Conservation (phyloP, 768 basidiomycete genomes). For the Leccinum barrowsii region DNA sequence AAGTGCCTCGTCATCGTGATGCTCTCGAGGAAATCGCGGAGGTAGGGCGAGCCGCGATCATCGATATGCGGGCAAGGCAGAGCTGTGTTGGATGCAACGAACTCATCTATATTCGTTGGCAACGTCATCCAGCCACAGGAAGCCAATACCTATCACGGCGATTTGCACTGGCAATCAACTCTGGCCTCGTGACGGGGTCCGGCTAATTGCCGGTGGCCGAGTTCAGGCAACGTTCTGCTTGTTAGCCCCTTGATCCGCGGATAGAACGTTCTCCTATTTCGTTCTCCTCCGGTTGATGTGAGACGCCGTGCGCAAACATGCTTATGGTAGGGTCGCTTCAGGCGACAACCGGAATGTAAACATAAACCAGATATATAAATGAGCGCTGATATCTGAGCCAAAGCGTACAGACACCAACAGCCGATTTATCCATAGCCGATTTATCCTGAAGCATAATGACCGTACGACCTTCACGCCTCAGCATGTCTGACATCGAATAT, state of each 20-base stretch:
- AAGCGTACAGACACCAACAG: neutral
- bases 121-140: neutral
- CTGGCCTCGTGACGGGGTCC: neutral
- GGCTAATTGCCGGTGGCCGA: neutral
- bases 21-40: neutral
- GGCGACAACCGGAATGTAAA: slow-evolving; percentile 1
- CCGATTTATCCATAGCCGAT: neutral
- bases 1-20: neutral
- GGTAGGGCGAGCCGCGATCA: neutral
- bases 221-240: neutral
- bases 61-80: neutral
- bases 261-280: neutral
- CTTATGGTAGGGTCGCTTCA: neutral
- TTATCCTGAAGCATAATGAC: slow-evolving; percentile 13
- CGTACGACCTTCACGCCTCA: slow-evolving; percentile 6
- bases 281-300: neutral
- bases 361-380: slow-evolving; percentile 5
- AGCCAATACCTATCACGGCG: neutral
- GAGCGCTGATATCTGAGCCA: neutral
- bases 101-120: neutral
- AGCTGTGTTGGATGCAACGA: neutral
- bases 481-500: slow-evolving; percentile 16
- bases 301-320: neutral
- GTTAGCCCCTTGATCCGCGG: neutral
- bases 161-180: neutral